Evolutionary conservation across 345 rosid genomes (phyloP).

Genomic region (Lenwebbia sp.): DNA sequence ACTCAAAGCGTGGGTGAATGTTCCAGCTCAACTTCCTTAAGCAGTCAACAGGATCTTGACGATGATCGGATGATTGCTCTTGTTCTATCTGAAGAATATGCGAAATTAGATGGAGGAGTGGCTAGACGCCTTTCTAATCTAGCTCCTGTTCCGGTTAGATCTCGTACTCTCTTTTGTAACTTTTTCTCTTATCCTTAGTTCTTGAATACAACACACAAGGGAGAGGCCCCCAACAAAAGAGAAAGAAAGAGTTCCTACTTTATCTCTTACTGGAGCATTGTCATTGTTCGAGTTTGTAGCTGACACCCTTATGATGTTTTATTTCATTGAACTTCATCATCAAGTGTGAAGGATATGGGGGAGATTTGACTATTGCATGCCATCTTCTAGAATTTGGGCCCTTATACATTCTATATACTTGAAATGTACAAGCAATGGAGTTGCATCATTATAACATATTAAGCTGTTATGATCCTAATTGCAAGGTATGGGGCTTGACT

Average conservation of each 20-base stretch:
- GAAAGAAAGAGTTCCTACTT: not conserved
- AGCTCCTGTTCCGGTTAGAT: conserved; percentile 64
- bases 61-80: conserved; percentile 88
- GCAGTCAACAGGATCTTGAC: conserved; percentile 62
- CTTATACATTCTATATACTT: not conserved
- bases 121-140: conserved; percentile 69
- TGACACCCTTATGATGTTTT: not conserved
- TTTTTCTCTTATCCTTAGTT: not conserved
- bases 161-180: not conserved
- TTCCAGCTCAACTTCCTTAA: conserved; percentile 75
- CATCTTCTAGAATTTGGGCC: not conserved
- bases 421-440: not conserved
- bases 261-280: not conserved
- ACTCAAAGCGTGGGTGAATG: conserved; percentile 39
- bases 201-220: not conserved
- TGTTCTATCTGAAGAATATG: conserved; percentile 70
- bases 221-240: not conserved
- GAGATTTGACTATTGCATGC: not conserved
- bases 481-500: not conserved
- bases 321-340: not conserved
- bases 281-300: not conserved
- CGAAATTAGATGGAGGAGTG: conserved; percentile 63
- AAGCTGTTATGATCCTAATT: not conserved
- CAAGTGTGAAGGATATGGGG: not conserved
- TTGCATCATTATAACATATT: not conserved